Evolutionary conservation across 306 rosid species (phyloP).

Genomic region (Herpetospermum pedunculosum): DNA sequence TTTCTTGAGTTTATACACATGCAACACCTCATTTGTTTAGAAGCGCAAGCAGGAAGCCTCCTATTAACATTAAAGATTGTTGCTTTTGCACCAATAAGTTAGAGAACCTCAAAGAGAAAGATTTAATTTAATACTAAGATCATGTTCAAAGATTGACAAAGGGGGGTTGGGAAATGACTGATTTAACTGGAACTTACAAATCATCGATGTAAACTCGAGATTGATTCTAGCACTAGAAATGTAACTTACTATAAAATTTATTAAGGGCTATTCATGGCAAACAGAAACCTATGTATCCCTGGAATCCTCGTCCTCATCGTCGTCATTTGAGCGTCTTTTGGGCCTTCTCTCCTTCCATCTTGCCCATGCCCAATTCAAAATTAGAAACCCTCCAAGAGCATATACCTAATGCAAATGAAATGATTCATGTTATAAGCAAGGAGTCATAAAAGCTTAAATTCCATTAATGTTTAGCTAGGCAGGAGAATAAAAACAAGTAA

Average conservation of each 20-base stretch:
- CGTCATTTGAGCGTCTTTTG: slow-evolving; percentile 34
- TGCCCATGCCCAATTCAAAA: slow-evolving; percentile 69
- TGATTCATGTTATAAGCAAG: background rate
- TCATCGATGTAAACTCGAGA: background rate
- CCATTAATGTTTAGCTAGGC: background rate
- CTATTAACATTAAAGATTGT: background rate
- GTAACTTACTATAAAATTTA: background rate
- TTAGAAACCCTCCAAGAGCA: slow-evolving; percentile 53
- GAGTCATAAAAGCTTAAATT: background rate
- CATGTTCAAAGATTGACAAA: background rate
- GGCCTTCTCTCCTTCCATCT: slow-evolving; percentile 76
- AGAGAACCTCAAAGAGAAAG: background rate
- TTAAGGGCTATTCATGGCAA: background rate
- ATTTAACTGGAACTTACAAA: background rate
- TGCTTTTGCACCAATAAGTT: background rate
- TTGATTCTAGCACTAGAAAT: background rate
- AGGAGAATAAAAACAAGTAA: background rate
- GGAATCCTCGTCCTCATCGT: background rate
- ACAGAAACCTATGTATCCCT: background rate
- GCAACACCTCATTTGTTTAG: background rate
- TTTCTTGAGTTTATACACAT: background rate
- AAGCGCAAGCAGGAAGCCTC: background rate
- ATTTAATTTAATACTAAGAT: background rate
- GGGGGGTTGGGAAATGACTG: background rate
- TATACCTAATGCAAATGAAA: slow-evolving; percentile 38